Evolutionary conservation across 2,329 filamentous ascomycete genomes (phyloP).

Genomic region (Graphiopsis chlorocephala): DNA sequence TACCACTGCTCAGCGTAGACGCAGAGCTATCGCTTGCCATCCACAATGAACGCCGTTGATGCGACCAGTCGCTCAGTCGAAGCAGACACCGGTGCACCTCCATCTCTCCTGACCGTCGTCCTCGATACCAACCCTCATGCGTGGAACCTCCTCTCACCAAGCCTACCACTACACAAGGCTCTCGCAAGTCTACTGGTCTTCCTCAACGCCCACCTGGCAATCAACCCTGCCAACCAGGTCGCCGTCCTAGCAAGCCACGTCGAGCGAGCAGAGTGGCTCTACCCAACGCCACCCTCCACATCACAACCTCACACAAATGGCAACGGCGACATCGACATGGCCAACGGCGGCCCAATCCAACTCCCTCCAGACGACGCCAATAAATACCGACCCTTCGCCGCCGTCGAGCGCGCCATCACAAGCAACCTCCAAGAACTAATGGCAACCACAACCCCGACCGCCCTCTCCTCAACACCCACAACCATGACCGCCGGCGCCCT

Average conservation of each 20-base stretch:
- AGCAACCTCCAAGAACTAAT: constrained; percentile 72
- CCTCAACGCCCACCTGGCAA: constrained; percentile 92
- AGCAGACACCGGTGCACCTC: constrained; percentile 45
- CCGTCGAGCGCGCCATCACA: constrained; percentile 79
- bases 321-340: constrained; percentile 33
- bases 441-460: constrained; percentile 60
- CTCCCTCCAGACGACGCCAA: constrained; percentile 59
- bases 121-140: constrained; percentile 96
- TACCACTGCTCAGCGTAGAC: neutral
- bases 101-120: constrained; percentile 84
- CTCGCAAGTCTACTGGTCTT: constrained; percentile 91
- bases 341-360: constrained; percentile 28
- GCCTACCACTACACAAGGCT: constrained; percentile 76
- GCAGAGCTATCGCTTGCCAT: neutral
- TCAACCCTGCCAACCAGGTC: constrained; percentile 89
- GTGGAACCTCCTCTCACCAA: constrained; percentile 74
- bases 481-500: constrained; percentile 89
- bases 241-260: constrained; percentile 87
- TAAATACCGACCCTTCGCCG: constrained; percentile 89
- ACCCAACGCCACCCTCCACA: constrained; percentile 56
- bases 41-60: constrained; percentile 63
- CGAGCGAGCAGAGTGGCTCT: constrained; percentile 84
- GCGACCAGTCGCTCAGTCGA: constrained; percentile 48
- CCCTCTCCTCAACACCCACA: constrained; percentile 67
- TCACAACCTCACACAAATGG: constrained; percentile 24